These are phyloP conservation scores for Auriscalpium vulgare DNA, from an alignment of 768 basidiomycete species.

Conservation along the genomic window DNA sequence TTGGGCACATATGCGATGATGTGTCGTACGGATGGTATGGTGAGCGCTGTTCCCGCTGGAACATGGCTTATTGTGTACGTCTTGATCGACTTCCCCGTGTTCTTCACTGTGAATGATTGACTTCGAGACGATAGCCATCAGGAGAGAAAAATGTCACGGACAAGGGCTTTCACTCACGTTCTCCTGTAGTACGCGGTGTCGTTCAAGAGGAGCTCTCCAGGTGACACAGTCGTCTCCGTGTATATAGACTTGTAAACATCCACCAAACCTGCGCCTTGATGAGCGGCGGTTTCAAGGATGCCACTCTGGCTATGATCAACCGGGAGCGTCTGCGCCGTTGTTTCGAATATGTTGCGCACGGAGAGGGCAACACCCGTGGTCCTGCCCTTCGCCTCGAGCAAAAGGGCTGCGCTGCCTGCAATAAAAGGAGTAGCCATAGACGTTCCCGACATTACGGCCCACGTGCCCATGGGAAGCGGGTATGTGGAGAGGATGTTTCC, in stretches of 20 bases:
- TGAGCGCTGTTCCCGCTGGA: too few species aligned
- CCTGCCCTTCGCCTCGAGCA: not conserved
- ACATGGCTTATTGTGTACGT: too few species aligned
- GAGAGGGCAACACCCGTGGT: not conserved
- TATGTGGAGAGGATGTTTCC: conserved; percentile 42
- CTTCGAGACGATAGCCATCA: too few species aligned
- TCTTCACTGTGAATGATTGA: too few species aligned
- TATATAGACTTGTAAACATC: conserved; percentile 52
- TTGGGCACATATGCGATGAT: too few species aligned
- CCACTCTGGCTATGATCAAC: conserved; percentile 34
- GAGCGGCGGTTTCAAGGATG: conserved; percentile 41
- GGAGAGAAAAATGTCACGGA: too few species aligned
- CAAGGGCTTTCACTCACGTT: conserved; percentile 34
- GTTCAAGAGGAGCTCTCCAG: conserved; percentile 50
- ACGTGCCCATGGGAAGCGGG: conserved; percentile 33
- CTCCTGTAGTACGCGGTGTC: conserved; percentile 50
- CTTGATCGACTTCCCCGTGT: too few species aligned
- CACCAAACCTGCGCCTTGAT: conserved; percentile 41
- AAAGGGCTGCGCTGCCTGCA: conserved; percentile 10
- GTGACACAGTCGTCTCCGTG: conserved; percentile 42
- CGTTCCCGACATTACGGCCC: conserved; percentile 35
- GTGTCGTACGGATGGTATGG: too few species aligned
- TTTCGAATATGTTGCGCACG: not conserved
- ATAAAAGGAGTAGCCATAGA: conserved; percentile 28
- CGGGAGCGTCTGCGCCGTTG: not conserved